Evolutionary conservation across 169 alveolate species (phyloP), one percentile per base, ranked within the genome.

Genomic region (Eimeria maxima): DNA sequence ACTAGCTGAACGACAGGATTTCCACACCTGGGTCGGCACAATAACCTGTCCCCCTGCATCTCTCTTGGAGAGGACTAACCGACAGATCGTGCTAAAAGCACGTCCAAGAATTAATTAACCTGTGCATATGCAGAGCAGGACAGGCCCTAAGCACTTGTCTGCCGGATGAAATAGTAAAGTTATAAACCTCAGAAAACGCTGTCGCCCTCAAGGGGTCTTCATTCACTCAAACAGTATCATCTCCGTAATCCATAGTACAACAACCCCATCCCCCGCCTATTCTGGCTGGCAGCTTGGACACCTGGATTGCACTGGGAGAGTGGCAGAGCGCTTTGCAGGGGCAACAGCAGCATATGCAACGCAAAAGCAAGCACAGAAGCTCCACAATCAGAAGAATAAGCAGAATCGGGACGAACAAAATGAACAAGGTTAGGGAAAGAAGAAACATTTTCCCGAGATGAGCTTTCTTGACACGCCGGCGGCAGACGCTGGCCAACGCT

Each of bases 231-330:
- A 83, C 91, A n/a, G 47, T 44, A 24, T 86, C 93, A 16, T 42
- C 57, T 60, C 80, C 93, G 44, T 86, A 86, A 22, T 63, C 38
- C 80, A 86, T 86, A 38, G 93, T 57, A 22, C 93, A 86, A 60
- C 93, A 86, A 60, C 93, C 93, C 93, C 93, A 86, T 3, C 93
- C 93, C 22, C 93, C 93, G 63, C 93, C 93, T 86, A 86, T 63
- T 86, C 50, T 57, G n/a, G 80, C 93, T 33, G 93, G 93, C 63
- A 86, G 42, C 50, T 86, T 60, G 93, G 93, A 67, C 42, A 63
- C 76, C 42, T 86, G 55, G 10, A 86, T 33, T 0, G 33, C 80
- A 45, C 80, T 63, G 47, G 93, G 93, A 65, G 93, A 86, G 81
- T 86, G 93, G 80, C 93, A 86, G 81, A 86, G 60, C 65, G 29